These are phyloP conservation scores for Spirogloea muscicola DNA, from an alignment of 139 green algal species.

Conservation along the genomic window DNA sequence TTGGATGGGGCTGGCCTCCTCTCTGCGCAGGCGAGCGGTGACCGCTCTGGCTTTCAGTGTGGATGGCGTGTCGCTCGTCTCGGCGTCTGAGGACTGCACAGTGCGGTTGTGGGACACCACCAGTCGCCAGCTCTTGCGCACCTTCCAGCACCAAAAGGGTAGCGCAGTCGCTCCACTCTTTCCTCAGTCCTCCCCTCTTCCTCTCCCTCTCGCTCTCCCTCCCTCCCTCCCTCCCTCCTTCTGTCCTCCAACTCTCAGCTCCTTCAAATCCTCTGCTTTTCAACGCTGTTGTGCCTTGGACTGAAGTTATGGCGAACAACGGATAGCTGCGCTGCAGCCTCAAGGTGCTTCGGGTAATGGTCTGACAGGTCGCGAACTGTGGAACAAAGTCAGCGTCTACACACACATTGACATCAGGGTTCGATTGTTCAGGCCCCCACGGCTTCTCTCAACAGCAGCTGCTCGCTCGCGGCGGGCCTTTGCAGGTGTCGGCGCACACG, in stretches of 20 bases:
- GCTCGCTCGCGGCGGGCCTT: too few species aligned
- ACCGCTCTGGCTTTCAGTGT: conserved; percentile 38
- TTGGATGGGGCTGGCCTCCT: neutral
- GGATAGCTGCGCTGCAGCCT: too few species aligned
- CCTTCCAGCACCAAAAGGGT: conserved; percentile 33
- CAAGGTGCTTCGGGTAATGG: too few species aligned
- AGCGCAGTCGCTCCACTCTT: neutral
- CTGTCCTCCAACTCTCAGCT: too few species aligned
- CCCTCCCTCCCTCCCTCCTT: neutral
- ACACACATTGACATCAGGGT: too few species aligned
- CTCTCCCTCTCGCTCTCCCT: neutral
- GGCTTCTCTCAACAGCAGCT: too few species aligned
- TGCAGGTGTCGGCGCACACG: conserved; percentile 62
- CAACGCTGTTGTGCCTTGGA: too few species aligned
- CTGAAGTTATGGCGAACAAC: too few species aligned
- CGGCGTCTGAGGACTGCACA: conserved; percentile 45
- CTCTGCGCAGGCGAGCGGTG: conserved; percentile 17
- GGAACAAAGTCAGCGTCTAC: too few species aligned
- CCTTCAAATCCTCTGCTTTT: too few species aligned
- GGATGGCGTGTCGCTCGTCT: conserved; percentile 34
- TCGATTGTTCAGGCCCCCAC: too few species aligned
- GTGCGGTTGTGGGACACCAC: conserved; percentile 39
- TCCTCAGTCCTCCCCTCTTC: neutral
- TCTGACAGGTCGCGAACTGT: too few species aligned
- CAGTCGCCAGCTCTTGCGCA: conserved; percentile 18